These are phyloP conservation scores for Cercis canadensis DNA, from an alignment of 306 rosid species.

Conservation along the genomic window DNA sequence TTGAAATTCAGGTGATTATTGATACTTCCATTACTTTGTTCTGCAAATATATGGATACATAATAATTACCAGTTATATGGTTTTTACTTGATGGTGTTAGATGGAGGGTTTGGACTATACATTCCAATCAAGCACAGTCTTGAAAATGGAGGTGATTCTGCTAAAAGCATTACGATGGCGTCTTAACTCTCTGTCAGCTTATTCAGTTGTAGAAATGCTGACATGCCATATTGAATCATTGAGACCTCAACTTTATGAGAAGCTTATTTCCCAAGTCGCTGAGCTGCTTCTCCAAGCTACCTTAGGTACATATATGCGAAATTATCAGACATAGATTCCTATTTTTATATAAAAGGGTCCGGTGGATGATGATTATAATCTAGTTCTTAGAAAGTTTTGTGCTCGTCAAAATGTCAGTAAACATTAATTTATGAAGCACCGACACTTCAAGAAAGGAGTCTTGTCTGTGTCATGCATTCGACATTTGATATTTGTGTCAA, in stretches of 20 bases:
- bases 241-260: constrained; percentile 34
- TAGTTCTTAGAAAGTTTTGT: not conserved
- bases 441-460: too few species aligned
- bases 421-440: too few species aligned
- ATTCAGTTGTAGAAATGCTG: constrained; percentile 43
- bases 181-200: constrained; percentile 48
- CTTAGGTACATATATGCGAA: constrained; percentile 37
- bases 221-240: constrained; percentile 31
- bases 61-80: not conserved
- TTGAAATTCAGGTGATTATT: constrained; percentile 53
- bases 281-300: constrained; percentile 44
- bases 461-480: too few species aligned
- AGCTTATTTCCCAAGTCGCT: constrained; percentile 30
- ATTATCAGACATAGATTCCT: not conserved
- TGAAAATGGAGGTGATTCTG: constrained; percentile 54
- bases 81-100: constrained; percentile 24
- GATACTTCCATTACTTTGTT: not conserved
- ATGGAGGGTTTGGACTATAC: constrained; percentile 48
- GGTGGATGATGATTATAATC: too few species aligned
- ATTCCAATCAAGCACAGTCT: constrained; percentile 39
- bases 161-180: constrained; percentile 58
- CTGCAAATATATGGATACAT: not conserved
- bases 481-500: too few species aligned
- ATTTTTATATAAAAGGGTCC: too few species aligned
- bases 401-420: too few species aligned